Base-by-base conservation (phyloP, 2,329 filamentous ascomycete genomes). In the Penicillium sp. region DNA sequence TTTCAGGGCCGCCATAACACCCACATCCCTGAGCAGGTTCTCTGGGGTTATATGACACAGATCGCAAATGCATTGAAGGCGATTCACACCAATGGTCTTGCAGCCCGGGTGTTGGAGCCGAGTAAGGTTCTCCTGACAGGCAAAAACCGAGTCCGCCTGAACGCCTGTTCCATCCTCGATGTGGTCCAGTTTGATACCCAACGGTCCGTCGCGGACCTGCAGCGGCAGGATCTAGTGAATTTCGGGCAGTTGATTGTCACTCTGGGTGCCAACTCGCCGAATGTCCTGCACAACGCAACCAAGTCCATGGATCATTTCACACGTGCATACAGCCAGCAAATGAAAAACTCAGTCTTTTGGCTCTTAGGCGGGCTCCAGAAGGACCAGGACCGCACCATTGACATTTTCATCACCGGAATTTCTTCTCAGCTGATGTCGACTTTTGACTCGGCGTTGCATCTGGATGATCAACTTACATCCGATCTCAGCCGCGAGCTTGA, bases 1-100 rank as follows among this genome's bases (percentile, higher is more conserved):
- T 76, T 75, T 46, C 69, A 72, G 71, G 71, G 75, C 74, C 72
- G 81, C 55, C 72, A 72, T 27, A 75, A 80, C 78, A 62, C 75
- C 69, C 67, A 84, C 77, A 69, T 92, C 23, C 76, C 85, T 2
- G 93, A 98, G 73, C 85, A 87, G 55, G 82, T 91, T 1, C 77
- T 99, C 1, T 99, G 95, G 95, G 86, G 87, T 45, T 99, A 98
- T 72, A 86, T 97, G 59, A 89, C 93, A 6, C 95, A 99, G 73
- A 88, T 99, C 60, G 88, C 92, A 39, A 95, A 90, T 62, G 95
- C 91, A 1, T 79, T 99, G 35, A 93, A 91, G 70, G 85, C 90
- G 0, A 93, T 99, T 39, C 95, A 99, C 71, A 82, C 83, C 13
- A 85, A 84, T 54, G 90, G 90, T 21, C 81, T 98, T 42, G 93